A percentile compares a stretch with the other conserved stretches of the same genome.
Conservation (phyloP, 2,329 filamentous ascomycete genomes). For the Epichloe amarillans region DNA sequence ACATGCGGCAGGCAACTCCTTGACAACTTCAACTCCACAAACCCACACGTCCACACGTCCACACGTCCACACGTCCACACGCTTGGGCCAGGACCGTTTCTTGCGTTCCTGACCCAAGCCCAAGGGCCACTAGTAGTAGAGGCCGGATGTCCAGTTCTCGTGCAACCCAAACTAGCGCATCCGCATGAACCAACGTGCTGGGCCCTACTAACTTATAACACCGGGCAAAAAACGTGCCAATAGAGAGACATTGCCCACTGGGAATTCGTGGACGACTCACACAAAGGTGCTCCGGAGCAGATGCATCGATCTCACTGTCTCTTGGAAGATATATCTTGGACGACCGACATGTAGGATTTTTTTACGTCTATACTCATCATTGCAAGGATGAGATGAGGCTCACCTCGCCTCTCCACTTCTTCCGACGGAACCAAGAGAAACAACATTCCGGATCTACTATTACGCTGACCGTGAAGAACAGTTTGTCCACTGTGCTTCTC, state of each 20-base stretch:
- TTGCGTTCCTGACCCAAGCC: background rate
- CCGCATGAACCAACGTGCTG: slow-evolving; percentile 5
- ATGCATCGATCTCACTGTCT: no score
- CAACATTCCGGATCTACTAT: background rate
- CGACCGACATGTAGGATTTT: no score
- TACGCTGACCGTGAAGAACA: no score
- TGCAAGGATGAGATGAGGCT: background rate
- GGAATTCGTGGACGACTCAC: no score
- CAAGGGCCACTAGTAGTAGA: background rate
- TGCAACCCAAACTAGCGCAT: slow-evolving; percentile 6
- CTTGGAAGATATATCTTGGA: no score
- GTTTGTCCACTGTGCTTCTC: background rate
- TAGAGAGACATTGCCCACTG: background rate
- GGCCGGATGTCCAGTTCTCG: slow-evolving; percentile 2
- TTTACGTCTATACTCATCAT: no score
- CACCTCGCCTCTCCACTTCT: background rate
- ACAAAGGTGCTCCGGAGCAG: no score
- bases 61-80: background rate
- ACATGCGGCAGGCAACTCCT: background rate
- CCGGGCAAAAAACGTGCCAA: slow-evolving; percentile 4
- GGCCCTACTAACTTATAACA: slow-evolving; percentile 1
- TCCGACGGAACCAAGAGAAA: background rate
- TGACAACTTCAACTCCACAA: background rate
- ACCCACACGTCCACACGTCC: background rate
- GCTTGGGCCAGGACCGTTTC: slow-evolving; percentile 2